phyloP scores from a whole-genome alignment of 192 early-diverging fungal genomes.

The Podila epicladia region DNA sequence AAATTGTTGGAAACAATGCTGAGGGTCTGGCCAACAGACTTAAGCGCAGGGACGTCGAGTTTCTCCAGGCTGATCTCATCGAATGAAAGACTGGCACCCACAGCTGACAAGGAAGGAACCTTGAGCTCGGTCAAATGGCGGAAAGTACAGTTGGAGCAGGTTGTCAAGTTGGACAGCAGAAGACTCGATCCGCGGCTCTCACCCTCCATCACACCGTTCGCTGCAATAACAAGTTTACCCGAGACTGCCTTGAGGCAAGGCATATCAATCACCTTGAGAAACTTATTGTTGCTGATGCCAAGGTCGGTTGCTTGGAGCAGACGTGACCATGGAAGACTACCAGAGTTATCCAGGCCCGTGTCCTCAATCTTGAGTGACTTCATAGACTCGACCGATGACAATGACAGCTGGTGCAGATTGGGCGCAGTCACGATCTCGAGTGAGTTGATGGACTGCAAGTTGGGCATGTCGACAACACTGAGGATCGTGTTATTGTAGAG shows the following conservation, averaged over 20 bases:
- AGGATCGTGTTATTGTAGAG: conserved; percentile 67
- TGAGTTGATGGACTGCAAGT: conserved; percentile 49
- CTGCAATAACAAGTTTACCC: conserved; percentile 64
- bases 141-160: conserved; percentile 68
- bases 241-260: conserved; percentile 51
- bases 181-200: conserved; percentile 48
- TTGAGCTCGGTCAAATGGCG: conserved; percentile 59
- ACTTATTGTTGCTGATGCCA: conserved; percentile 65
- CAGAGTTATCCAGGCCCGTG: conserved; percentile 55
- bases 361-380: conserved; percentile 56
- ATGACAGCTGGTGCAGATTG: conserved; percentile 41
- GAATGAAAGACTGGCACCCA: conserved; percentile 66
- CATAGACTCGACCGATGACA: conserved; percentile 38
- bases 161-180: conserved; percentile 59
- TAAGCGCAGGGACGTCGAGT: conserved; percentile 57
- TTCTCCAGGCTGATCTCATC: conserved; percentile 64
- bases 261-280: conserved; percentile 61
- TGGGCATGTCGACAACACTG: conserved; percentile 51
- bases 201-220: conserved; percentile 56
- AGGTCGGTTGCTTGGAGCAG: conserved; percentile 54
- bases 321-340: conserved; percentile 47
- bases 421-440: conserved; percentile 65
- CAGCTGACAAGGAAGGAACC: conserved; percentile 53
- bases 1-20: conserved; percentile 65
- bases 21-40: conserved; percentile 61